A percentile compares a stretch with the other conserved stretches of the same genome.
These are phyloP conservation scores for Mortierella hygrophila DNA, from an alignment of 192 early-diverging fungal genomes.

Conservation along the genomic window DNA sequence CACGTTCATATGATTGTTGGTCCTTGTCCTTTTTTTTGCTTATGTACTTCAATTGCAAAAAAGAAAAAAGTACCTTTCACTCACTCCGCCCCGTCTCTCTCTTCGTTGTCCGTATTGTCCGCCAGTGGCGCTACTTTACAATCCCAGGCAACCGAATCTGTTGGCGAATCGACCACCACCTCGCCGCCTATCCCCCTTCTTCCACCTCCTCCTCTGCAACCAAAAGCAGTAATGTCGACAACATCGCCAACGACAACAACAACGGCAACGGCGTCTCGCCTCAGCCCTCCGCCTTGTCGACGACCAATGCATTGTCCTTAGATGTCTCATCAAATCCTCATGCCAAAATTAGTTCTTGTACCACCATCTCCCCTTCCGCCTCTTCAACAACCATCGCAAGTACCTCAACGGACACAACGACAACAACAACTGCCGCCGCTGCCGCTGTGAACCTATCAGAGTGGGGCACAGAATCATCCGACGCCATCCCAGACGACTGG, in stretches of 20 bases:
- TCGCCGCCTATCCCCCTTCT: background rate
- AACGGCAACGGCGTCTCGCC: background rate
- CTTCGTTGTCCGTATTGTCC: background rate
- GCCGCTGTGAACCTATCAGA: background rate
- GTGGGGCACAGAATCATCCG: background rate
- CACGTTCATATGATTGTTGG: background rate
- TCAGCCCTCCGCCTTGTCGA: background rate
- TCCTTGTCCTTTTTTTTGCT: background rate
- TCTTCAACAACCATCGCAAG: background rate
- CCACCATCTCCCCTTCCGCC: background rate
- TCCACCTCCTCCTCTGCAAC: background rate
- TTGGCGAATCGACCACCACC: slow-evolving; percentile 16
- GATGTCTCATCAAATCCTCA: background rate
- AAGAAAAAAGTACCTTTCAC: background rate
- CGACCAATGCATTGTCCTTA: background rate
- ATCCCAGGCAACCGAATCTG: slow-evolving; percentile 19
- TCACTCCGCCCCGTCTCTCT: slow-evolving; percentile 1
- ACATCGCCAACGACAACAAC: too few species aligned
- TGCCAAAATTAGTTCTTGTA: background rate
- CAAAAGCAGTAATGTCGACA: too few species aligned
- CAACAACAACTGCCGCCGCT: background rate
- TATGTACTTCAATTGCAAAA: background rate
- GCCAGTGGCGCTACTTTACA: slow-evolving; percentile 2
- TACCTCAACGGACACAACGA: background rate
- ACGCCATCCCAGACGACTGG: slow-evolving; percentile 3